Evolutionary conservation across 2,329 filamentous ascomycete genomes (phyloP), one percentile per base, ranked within the genome.

Genomic region (Onygenales sp.): DNA sequence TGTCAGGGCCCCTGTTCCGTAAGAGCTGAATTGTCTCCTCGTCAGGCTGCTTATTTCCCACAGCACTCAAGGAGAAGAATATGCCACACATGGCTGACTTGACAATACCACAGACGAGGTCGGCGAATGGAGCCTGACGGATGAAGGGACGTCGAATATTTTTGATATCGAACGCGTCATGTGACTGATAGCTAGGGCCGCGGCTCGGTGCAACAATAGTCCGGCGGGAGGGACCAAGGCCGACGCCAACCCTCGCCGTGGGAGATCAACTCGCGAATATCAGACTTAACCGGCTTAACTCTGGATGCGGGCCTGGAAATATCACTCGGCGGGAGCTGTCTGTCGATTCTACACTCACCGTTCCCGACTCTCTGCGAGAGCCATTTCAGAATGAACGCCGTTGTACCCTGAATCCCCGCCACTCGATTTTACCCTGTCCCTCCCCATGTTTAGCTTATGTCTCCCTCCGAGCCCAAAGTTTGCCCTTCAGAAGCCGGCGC

Each of bases 51-150:
- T 66, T 61, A 51, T 62, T 54, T 27, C 51, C 56, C 31, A 57
- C 58, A 39, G 64, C 61, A 58, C 71, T 71, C 58, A 78, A 64
- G 14, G 75, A 77, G 64, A 75, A 78, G 64, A 75, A 78, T 57
- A 79, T 80, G 60, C 77, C 78, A 69, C 70, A 75, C 72, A 75
- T 72, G 7, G 45, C 47, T 35, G 7, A 31, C n/a, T 8, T 10
- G 33, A 27, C 13, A 11, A 38, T 7, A 7, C 14, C n/a, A 17
- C 21, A 17, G 8, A 9, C 39, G 21, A 48, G 3, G 47, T 13
- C 27, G 47, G 17, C 31, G 2, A 10, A 13, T 21, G 17, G 39
- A n/a, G 1, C 41, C 32, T 11, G 10, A 47, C 38, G 31, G 21
- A 27, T 27, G 3, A 27, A 27, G 21, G 21, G 21, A 35, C 14